Evolutionary conservation across 495 filamentous ascomycete genomes (phyloP).

Genomic region (Hypoxylon rickii): DNA sequence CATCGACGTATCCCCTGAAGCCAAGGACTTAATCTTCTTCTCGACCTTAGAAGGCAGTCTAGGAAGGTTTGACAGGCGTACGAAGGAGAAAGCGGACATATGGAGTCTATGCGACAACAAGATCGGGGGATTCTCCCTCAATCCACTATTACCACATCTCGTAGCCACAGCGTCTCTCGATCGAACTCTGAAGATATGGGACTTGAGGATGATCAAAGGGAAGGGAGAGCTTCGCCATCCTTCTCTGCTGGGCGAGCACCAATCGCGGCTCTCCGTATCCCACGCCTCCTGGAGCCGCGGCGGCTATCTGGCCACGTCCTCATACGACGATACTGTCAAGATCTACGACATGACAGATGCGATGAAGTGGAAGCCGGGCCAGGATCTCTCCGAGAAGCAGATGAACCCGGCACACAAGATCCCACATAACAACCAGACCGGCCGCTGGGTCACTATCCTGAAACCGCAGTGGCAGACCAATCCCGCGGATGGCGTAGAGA

Average conservation of each 20-base stretch:
- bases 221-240: conserved; percentile 59
- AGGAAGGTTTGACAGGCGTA: conserved; percentile 77
- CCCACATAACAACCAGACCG: conserved; percentile 94
- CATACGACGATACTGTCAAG: conserved; percentile 94
- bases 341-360: conserved; percentile 77
- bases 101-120: conserved; percentile 90
- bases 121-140: conserved; percentile 88
- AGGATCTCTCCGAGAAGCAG: conserved; percentile 59
- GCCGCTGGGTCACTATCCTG: conserved; percentile 74
- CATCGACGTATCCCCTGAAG: conserved; percentile 71
- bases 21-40: conserved; percentile 81
- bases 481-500: conserved; percentile 75
- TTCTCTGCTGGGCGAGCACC: conserved; percentile 76
- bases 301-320: conserved; percentile 86
- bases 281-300: conserved; percentile 84
- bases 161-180: conserved; percentile 92
- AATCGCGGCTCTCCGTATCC: conserved; percentile 80
- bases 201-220: conserved; percentile 76
- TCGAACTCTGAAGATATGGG: conserved; percentile 88
- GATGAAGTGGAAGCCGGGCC: conserved; percentile 65
- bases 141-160: conserved; percentile 77
- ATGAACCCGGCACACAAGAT: conserved; percentile 73
- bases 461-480: conserved; percentile 89
- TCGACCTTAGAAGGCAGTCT: conserved; percentile 81
- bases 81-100: conserved; percentile 60